These are phyloP conservation scores for Arthrobotrys pseudoclavata DNA, from an alignment of 2,329 filamentous ascomycete genomes.

Conservation along the genomic window DNA sequence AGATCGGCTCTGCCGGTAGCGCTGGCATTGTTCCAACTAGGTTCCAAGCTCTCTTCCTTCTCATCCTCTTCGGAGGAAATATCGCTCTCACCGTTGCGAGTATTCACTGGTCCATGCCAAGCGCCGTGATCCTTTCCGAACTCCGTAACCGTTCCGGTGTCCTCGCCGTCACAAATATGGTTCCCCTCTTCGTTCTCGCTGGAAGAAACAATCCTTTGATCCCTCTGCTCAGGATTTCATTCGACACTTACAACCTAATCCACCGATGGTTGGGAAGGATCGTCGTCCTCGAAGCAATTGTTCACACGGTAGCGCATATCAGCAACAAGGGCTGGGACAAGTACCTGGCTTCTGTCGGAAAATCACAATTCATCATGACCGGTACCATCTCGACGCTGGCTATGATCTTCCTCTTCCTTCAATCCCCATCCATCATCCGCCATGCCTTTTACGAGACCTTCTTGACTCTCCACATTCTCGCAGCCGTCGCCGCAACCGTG, in stretches of 20 bases:
- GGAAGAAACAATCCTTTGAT: conserved; percentile 85
- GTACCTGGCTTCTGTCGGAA: conserved; percentile 10
- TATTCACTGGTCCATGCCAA: conserved; percentile 73
- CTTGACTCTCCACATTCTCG: conserved; percentile 78
- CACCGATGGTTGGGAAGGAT: conserved; percentile 86
- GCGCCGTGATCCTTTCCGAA: conserved; percentile 68
- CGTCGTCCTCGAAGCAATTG: conserved; percentile 77
- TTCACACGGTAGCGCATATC: conserved; percentile 76
- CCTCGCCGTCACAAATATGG: conserved; percentile 81
- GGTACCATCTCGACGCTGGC: conserved; percentile 69
- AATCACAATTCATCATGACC: conserved; percentile 42
- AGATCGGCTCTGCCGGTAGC: conserved; percentile 77
- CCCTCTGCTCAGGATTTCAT: conserved; percentile 78
- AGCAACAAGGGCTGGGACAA: conserved; percentile 65
- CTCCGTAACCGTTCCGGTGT: conserved; percentile 78
- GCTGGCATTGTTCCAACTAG: conserved; percentile 84
- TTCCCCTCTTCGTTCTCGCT: conserved; percentile 80
- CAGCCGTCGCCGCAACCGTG: conserved; percentile 73
- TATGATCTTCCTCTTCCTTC: conserved; percentile 75
- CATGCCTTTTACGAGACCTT: conserved; percentile 86
- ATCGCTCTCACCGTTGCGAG: conserved; percentile 80
- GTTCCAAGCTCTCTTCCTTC: conserved; percentile 79
- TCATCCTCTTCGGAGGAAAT: conserved; percentile 79
- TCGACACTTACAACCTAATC: conserved; percentile 85
- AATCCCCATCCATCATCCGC: conserved; percentile 78